Evolutionary conservation across 228 moss, liverwort and hornwort genomes (phyloP).

Genomic region (Sphagnum fallax): DNA sequence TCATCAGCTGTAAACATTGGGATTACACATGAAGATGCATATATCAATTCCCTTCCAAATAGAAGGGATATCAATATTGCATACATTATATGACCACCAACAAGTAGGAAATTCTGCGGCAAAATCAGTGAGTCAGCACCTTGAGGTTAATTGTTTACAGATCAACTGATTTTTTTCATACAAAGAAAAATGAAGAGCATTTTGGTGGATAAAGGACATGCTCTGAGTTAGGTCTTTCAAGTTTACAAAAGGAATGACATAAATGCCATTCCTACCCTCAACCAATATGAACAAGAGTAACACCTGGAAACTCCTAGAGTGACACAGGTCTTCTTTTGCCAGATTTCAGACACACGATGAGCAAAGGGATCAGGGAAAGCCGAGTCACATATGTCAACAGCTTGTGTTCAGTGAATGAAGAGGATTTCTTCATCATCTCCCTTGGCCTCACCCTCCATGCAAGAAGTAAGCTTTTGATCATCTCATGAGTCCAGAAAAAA

Average conservation of each 20-base stretch:
- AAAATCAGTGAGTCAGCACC: no score
- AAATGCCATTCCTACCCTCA: no score
- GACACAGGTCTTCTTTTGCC: not conserved
- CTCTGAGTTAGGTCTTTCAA: not conserved
- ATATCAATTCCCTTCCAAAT: not conserved
- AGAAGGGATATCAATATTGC: not conserved
- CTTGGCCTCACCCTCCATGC: not conserved
- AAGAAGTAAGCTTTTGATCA: no score
- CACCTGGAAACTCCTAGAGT: not conserved
- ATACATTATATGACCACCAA: not conserved
- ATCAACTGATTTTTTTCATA: not conserved
- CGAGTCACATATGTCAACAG: constrained; percentile 10
- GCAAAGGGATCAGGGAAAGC: constrained; percentile 12
- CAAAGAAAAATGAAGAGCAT: not conserved
- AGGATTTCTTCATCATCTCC: constrained; percentile 5
- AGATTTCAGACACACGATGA: not conserved
- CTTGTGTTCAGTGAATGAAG: not conserved
- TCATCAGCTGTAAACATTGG: not conserved
- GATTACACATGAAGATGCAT: not conserved
- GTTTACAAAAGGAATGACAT: not conserved
- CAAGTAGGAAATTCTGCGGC: no score
- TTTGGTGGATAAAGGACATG: not conserved
- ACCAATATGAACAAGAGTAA: no score
- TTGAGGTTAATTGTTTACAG: not conserved
- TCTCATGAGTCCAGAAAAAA: no score